These are phyloP conservation scores for Diplotaxis tenuifolia DNA, from an alignment of 345 rosid species.

Conservation along the genomic window DNA sequence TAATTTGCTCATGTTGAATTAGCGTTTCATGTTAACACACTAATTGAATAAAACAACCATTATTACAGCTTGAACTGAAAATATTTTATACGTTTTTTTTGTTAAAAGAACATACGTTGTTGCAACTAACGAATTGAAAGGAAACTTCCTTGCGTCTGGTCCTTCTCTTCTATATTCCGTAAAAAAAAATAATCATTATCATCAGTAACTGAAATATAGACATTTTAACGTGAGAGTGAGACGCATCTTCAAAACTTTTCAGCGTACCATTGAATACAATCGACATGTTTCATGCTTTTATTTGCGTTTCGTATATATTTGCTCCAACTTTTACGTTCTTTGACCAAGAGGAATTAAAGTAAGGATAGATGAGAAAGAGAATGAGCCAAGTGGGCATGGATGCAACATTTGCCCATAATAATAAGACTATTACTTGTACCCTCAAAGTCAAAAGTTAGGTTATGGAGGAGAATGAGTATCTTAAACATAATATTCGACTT, in stretches of 20 bases:
- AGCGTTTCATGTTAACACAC: background rate
- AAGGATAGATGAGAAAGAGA: background rate
- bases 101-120: background rate
- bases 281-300: slow-evolving; percentile 6
- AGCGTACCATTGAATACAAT: background rate
- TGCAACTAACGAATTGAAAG: background rate
- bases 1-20: background rate
- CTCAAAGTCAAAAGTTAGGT: slow-evolving; percentile 33
- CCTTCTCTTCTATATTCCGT: background rate
- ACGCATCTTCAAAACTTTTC: background rate
- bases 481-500: slow-evolving; percentile 9
- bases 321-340: slow-evolving; percentile 5
- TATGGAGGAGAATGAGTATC: slow-evolving; percentile 27
- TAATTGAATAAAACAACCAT: background rate
- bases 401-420: slow-evolving; percentile 28
- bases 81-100: background rate
- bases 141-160: background rate
- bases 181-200: background rate
- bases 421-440: slow-evolving; percentile 5
- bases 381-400: slow-evolving; percentile 26
- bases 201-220: background rate
- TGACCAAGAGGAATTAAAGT: background rate
- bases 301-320: background rate
- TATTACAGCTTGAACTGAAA: background rate
- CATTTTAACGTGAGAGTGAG: background rate